A percentile compares a stretch with the other conserved stretches of the same genome.
Evolutionary conservation across 2,329 filamentous ascomycete species (phyloP).

Genomic region (Chrysoporthe deuterocubensis): DNA sequence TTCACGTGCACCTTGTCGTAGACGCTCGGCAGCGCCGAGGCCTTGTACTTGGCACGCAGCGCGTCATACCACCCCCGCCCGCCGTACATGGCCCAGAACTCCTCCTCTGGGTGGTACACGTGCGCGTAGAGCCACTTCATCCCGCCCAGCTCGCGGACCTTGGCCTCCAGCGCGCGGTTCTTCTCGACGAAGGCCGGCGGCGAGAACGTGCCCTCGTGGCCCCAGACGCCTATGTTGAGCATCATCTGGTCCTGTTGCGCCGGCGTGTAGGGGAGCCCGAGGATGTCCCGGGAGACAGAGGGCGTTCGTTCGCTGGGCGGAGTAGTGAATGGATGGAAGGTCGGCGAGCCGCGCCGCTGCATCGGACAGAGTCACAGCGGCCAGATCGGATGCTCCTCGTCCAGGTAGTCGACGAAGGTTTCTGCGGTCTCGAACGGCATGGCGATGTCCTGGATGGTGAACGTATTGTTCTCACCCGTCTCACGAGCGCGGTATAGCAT

Average conservation of each 20-base stretch:
- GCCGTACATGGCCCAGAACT: slow-evolving; percentile 70
- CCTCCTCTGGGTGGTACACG: slow-evolving; percentile 74
- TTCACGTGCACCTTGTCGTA: slow-evolving; percentile 70
- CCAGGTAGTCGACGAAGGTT: slow-evolving; percentile 59
- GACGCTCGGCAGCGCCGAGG: slow-evolving; percentile 64
- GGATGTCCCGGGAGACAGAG: slow-evolving; percentile 1
- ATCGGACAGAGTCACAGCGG: slow-evolving; percentile 65
- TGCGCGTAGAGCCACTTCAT: slow-evolving; percentile 90
- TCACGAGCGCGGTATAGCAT: slow-evolving; percentile 76
- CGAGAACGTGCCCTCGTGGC: slow-evolving; percentile 66
- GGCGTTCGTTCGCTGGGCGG: slow-evolving; percentile 20
- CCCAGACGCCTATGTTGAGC: slow-evolving; percentile 76
- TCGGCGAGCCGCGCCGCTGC: slow-evolving; percentile 52
- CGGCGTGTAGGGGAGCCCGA: slow-evolving; percentile 15
- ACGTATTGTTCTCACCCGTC: slow-evolving; percentile 66
- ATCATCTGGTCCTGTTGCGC: slow-evolving; percentile 43
- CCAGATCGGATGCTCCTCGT: slow-evolving; percentile 57
- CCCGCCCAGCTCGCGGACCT: slow-evolving; percentile 70
- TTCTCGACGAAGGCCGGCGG: slow-evolving; percentile 64
- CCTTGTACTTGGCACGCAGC: slow-evolving; percentile 66
- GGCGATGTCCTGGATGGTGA: slow-evolving; percentile 71
- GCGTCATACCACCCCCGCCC: slow-evolving; percentile 64
- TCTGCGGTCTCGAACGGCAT: slow-evolving; percentile 58
- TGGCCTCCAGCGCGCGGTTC: slow-evolving; percentile 73
- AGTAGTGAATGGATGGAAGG: slow-evolving; percentile 59